Evolutionary conservation across 2,329 filamentous ascomycete species (phyloP).

Genomic region (Taxawa tesnikishii): DNA sequence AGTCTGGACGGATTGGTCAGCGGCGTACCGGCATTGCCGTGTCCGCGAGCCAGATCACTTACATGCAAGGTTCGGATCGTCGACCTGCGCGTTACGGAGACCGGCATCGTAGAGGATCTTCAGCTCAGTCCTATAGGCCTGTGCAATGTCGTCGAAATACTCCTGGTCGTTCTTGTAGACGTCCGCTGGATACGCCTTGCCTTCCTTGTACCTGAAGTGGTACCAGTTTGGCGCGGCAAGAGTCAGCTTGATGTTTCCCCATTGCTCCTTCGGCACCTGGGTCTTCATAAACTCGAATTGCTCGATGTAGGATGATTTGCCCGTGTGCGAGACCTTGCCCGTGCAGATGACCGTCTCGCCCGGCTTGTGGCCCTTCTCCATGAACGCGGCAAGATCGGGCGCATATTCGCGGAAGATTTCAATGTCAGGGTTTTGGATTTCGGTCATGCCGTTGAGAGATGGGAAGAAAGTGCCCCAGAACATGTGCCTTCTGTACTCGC

Average conservation of each 20-base stretch:
- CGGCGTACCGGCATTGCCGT: too few species aligned
- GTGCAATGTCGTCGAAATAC: slow-evolving; percentile 34
- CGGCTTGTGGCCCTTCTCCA: slow-evolving; percentile 44
- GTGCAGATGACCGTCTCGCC: slow-evolving; percentile 45
- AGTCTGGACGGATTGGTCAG: slow-evolving; percentile 36
- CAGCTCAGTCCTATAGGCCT: slow-evolving; percentile 33
- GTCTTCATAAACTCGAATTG: slow-evolving; percentile 50
- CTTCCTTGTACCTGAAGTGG: slow-evolving; percentile 51
- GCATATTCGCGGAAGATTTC: slow-evolving; percentile 43
- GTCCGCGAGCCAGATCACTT: slow-evolving; percentile 4
- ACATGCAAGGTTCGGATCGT: slow-evolving; percentile 36
- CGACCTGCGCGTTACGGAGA: slow-evolving; percentile 35
- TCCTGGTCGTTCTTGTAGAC: slow-evolving; percentile 34
- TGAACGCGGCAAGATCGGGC: slow-evolving; percentile 46
- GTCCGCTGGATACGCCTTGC: slow-evolving; percentile 31
- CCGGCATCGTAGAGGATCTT: slow-evolving; percentile 33
- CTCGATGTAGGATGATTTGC: slow-evolving; percentile 41
- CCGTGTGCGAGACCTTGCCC: slow-evolving; percentile 45
- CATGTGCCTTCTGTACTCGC: slow-evolving; percentile 47
- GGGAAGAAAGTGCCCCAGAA: slow-evolving; percentile 47
- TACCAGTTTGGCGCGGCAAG: slow-evolving; percentile 32
- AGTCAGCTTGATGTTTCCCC: slow-evolving; percentile 48
- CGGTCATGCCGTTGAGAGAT: slow-evolving; percentile 40
- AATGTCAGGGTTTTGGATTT: slow-evolving; percentile 33
- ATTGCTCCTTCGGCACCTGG: slow-evolving; percentile 45